phyloP scores from a whole-genome alignment of 148 eudicot genomes.

The Rhododendron williamsianum region DNA sequence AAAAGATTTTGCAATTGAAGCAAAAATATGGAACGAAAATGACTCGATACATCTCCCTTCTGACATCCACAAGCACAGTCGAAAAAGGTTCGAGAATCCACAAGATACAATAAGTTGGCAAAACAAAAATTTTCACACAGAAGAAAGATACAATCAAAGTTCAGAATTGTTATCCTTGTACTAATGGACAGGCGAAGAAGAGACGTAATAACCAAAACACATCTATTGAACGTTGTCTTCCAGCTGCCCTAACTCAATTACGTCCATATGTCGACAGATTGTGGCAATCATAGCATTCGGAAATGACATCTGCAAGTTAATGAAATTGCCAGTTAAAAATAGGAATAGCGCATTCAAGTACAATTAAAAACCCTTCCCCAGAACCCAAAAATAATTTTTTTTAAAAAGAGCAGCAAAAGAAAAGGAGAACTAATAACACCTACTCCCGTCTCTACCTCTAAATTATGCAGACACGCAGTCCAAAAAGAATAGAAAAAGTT shows the following conservation, averaged over 20 bases:
- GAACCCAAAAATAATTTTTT: neutral
- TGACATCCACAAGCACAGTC: neutral
- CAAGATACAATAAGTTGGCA: neutral
- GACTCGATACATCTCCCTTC: neutral
- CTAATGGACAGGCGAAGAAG: neutral
- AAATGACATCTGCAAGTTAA: slow-evolving; percentile 60
- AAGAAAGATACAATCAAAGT: neutral
- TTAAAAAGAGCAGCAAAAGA: neutral
- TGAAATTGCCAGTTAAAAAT: neutral
- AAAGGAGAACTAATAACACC: neutral
- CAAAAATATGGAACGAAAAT: neutral
- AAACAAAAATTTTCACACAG: neutral
- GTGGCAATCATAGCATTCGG: slow-evolving; percentile 36
- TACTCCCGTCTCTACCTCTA: neutral
- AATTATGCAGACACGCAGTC: neutral
- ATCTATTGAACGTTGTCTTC: neutral
- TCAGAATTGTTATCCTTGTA: neutral
- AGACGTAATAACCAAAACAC: neutral
- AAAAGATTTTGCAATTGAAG: neutral
- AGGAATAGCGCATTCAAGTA: neutral
- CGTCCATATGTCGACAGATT: neutral
- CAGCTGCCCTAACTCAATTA: neutral
- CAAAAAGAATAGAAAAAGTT: neutral
- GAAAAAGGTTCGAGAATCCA: neutral
- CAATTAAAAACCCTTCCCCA: neutral